Evolutionary conservation across 164 flowering plant species (phyloP).

Genomic region (Stephania yunnanensis): DNA sequence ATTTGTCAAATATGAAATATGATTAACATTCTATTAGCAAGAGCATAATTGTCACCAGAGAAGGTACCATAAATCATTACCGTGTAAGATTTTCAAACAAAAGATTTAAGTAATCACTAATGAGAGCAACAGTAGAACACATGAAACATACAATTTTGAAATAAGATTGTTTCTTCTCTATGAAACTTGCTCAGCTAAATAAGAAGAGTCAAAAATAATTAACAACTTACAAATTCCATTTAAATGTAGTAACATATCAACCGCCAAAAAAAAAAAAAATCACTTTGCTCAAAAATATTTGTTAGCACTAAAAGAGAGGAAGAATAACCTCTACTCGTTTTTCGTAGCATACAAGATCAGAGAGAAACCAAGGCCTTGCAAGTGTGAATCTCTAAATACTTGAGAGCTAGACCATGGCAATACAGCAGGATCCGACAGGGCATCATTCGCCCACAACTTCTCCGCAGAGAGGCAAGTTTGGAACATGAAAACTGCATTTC

Average conservation of each 20-base stretch:
- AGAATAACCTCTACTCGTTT: slow-evolving; percentile 39
- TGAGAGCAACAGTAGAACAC: neutral
- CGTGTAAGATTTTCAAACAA: neutral
- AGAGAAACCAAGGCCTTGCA: slow-evolving; percentile 52
- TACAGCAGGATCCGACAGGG: slow-evolving; percentile 28
- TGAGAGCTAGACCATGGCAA: slow-evolving; percentile 46
- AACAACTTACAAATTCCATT: slow-evolving; percentile 18
- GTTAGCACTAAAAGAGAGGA: slow-evolving; percentile 29
- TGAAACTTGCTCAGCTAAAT: slow-evolving; percentile 16
- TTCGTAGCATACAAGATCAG: slow-evolving; percentile 68
- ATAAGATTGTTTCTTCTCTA: slow-evolving; percentile 17
- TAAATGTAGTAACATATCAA: neutral
- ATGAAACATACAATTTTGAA: slow-evolving; percentile 13
- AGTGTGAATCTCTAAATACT: slow-evolving; percentile 35
- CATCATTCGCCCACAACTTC: slow-evolving; percentile 53
- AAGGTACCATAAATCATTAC: neutral
- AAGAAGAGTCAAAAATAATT: slow-evolving; percentile 9
- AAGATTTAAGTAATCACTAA: neutral
- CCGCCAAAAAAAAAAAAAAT: neutral
- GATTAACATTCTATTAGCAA: neutral
- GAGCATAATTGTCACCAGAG: neutral
- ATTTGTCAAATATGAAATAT: neutral
- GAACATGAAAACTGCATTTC: slow-evolving; percentile 84
- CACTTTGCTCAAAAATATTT: slow-evolving; percentile 20
- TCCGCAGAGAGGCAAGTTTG: slow-evolving; percentile 57